Evolutionary conservation across 371 early-diverging fungal genomes (phyloP).

Genomic region (Rhizopus delemar): DNA sequence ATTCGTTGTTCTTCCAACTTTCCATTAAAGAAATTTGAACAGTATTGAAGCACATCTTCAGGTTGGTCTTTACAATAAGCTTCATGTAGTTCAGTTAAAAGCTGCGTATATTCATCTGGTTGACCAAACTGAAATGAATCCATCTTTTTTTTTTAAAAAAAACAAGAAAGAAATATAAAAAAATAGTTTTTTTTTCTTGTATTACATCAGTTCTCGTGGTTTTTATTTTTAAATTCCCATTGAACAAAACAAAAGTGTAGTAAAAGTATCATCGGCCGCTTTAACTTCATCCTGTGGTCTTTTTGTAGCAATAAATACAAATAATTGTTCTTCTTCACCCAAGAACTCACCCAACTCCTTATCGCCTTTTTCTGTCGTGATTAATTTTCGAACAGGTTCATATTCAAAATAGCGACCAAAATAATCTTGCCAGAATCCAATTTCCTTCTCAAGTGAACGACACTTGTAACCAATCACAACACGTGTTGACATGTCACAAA

Average conservation of each 20-base stretch:
- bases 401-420: slow-evolving; percentile 56
- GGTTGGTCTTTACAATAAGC: slow-evolving; percentile 43
- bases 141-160: slow-evolving; percentile 9
- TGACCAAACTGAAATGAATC: slow-evolving; percentile 20
- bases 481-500: slow-evolving; percentile 41
- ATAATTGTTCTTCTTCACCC: slow-evolving; percentile 55
- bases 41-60: slow-evolving; percentile 83
- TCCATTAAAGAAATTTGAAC: slow-evolving; percentile 79
- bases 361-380: not conserved
- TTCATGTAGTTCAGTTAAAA: slow-evolving; percentile 31
- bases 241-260: slow-evolving; percentile 48
- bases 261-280: not conserved
- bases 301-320: slow-evolving; percentile 46
- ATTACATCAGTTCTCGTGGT: slow-evolving; percentile 9
- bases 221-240: slow-evolving; percentile 28
- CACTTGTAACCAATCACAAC: slow-evolving; percentile 64
- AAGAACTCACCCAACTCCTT: slow-evolving; percentile 32
- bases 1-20: slow-evolving; percentile 67
- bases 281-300: slow-evolving; percentile 40
- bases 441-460: slow-evolving; percentile 58
- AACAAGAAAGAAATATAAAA: slow-evolving; percentile 5
- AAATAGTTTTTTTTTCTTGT: slow-evolving; percentile 6
- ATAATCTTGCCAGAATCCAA: slow-evolving; percentile 64
- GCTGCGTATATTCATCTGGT: slow-evolving; percentile 32
- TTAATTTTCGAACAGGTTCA: slow-evolving; percentile 41